Evolutionary conservation across 495 filamentous ascomycete species (phyloP).

Genomic region (Lepraria neglecta): DNA sequence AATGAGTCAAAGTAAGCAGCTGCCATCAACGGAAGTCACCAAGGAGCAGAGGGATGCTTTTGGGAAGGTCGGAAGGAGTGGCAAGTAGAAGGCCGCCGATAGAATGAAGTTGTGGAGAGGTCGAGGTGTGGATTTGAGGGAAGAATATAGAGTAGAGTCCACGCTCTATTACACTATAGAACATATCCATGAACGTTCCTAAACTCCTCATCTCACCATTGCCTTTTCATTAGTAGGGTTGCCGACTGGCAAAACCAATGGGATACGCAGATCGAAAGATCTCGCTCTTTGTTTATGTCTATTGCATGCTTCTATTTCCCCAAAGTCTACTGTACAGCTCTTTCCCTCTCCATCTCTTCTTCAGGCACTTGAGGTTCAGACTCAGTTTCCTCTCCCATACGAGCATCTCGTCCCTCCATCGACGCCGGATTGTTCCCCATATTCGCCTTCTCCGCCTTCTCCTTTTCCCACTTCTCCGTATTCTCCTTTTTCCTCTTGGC

Average conservation of each 20-base stretch:
- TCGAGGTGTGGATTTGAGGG: not conserved
- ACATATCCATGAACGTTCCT: no score
- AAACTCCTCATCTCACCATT: no score
- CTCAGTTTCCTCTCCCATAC: not conserved
- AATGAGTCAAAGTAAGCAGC: constrained; percentile 36
- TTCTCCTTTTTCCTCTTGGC: not conserved
- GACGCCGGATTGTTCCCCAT: not conserved
- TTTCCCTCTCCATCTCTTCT: not conserved
- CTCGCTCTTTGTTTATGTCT: no score
- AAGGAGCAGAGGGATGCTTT: constrained; percentile 47
- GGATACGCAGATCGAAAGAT: no score
- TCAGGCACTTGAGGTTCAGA: no score
- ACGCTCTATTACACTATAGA: no score
- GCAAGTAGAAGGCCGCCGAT: constrained; percentile 6
- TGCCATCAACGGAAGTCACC: constrained; percentile 46
- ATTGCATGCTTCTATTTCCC: not conserved
- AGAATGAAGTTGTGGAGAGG: not conserved
- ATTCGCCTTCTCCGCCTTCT: no score
- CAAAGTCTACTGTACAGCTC: not conserved
- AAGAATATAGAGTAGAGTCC: no score
- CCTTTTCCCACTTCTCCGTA: not conserved
- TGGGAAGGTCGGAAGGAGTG: constrained; percentile 46
- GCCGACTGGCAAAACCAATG: no score
- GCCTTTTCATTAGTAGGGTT: no score
- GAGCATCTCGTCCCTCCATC: not conserved